Percentiles rank a stretch among this genome's conserved stretches.
These are phyloP conservation scores for Stagonosporopsis vannaccii DNA, from an alignment of 2,329 filamentous ascomycete species.

Conservation along the genomic window DNA sequence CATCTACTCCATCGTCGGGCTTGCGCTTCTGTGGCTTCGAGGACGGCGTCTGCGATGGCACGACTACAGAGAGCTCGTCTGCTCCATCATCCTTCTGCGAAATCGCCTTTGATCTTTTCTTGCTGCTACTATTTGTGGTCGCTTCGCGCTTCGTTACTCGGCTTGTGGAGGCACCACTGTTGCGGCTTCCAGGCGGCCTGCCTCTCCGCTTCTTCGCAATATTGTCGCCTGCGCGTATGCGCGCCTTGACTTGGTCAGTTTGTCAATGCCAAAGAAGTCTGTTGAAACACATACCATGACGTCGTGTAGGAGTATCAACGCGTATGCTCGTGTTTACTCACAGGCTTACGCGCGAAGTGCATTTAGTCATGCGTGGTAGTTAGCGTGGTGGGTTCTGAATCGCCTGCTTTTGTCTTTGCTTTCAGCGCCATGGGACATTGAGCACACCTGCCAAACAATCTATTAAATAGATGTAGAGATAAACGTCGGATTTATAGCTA, in stretches of 20 bases:
- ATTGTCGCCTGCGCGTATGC: conserved; percentile 24
- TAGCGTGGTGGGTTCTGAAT: neutral
- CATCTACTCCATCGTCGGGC: conserved; percentile 24
- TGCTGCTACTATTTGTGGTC: conserved; percentile 22
- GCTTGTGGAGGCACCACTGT: conserved; percentile 24
- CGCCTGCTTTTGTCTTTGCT: neutral
- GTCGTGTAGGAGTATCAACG: conserved; percentile 28
- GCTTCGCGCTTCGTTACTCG: conserved; percentile 20
- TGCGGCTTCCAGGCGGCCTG: conserved; percentile 34
- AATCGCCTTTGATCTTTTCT: conserved; percentile 20
- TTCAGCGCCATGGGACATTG: neutral
- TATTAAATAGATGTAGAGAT: too few species aligned
- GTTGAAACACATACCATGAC: conserved; percentile 38
- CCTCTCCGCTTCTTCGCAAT: conserved; percentile 32
- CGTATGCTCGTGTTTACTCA: conserved; percentile 24
- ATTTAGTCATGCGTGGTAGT: neutral
- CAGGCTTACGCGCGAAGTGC: conserved; percentile 4
- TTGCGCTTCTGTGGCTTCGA: conserved; percentile 31
- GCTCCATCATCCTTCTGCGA: conserved; percentile 18
- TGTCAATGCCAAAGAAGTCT: conserved; percentile 8
- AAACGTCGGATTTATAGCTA: too few species aligned
- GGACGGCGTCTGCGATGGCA: neutral
- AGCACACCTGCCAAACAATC: neutral
- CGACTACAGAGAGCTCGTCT: conserved; percentile 8
- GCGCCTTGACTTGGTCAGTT: conserved; percentile 30